Conservation (phyloP, 2,329 filamentous ascomycete species). For the Lojkania enalia region DNA sequence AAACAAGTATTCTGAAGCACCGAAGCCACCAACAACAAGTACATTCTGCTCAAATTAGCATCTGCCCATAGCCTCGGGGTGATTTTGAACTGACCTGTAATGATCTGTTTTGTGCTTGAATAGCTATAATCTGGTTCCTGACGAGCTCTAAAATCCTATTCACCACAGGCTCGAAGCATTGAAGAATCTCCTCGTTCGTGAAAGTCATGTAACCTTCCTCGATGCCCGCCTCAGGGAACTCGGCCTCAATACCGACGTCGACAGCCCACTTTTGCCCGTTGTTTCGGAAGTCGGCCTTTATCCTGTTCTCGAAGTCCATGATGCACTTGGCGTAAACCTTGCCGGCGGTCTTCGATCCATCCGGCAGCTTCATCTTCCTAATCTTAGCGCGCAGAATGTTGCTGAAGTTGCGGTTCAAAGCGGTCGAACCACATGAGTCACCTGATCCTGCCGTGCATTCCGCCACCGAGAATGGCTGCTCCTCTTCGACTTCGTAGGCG, state of each 20-base stretch:
- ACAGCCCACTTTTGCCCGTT: constrained; percentile 99
- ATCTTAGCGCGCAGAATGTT: constrained; percentile 98
- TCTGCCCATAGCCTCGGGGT: not conserved
- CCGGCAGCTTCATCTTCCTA: constrained; percentile 97
- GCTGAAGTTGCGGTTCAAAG: constrained; percentile 96
- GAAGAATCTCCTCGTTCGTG: constrained; percentile 97
- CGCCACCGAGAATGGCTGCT: constrained; percentile 93
- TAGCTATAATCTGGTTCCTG: constrained; percentile 97
- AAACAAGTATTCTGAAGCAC: constrained; percentile 97
- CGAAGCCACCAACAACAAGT: constrained; percentile 95
- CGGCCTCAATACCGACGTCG: constrained; percentile 96
- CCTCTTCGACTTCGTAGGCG: constrained; percentile 97
- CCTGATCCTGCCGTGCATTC: constrained; percentile 97
- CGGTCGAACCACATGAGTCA: constrained; percentile 97
- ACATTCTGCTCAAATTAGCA: constrained; percentile 67
- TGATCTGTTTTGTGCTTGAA: constrained; percentile 92
- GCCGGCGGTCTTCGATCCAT: constrained; percentile 95
- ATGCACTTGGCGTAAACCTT: constrained; percentile 99
- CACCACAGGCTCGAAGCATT: constrained; percentile 98
- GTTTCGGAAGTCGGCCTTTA: constrained; percentile 99
- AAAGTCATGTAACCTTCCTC: constrained; percentile 99
- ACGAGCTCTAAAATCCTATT: constrained; percentile 96
- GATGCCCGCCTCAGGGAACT: constrained; percentile 96
- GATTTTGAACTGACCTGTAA: constrained; percentile 65
- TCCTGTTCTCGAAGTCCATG: constrained; percentile 99